phyloP scores from a whole-genome alignment of 192 early-diverging fungal species.

The Podila minutissima region DNA sequence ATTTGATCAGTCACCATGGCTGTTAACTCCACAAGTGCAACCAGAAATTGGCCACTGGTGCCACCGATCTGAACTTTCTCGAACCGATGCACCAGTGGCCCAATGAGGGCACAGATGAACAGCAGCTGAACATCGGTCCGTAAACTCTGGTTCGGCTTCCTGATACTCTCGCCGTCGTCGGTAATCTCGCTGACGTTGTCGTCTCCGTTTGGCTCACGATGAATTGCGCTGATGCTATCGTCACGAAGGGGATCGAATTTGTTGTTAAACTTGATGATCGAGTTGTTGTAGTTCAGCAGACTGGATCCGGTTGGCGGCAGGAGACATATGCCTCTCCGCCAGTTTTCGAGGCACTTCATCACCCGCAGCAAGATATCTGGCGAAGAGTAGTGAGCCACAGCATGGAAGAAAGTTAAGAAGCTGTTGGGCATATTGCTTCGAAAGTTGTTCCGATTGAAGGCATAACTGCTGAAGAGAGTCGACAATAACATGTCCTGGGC shows the following conservation, averaged over 20 bases:
- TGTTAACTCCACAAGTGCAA: slow-evolving; percentile 57
- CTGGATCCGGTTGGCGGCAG: slow-evolving; percentile 18
- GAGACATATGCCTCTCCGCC: slow-evolving; percentile 26
- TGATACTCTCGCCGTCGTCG: slow-evolving; percentile 9
- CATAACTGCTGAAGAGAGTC: slow-evolving; percentile 65
- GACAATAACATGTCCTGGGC: slow-evolving; percentile 60
- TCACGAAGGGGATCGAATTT: slow-evolving; percentile 7
- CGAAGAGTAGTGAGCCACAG: slow-evolving; percentile 78
- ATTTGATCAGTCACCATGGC: slow-evolving; percentile 53
- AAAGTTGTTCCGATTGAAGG: slow-evolving; percentile 70
- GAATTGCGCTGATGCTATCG: slow-evolving; percentile 14
- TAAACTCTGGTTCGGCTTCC: slow-evolving; percentile 45
- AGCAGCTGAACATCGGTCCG: slow-evolving; percentile 75
- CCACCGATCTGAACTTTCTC: slow-evolving; percentile 63
- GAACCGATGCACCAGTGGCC: slow-evolving; percentile 77
- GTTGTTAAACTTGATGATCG: slow-evolving; percentile 13
- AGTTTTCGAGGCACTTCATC: slow-evolving; percentile 54
- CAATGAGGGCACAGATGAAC: slow-evolving; percentile 75
- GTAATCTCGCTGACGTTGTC: neutral
- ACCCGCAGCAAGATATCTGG: slow-evolving; percentile 67
- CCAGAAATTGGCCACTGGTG: slow-evolving; percentile 51
- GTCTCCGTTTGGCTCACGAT: neutral
- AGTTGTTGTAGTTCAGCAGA: slow-evolving; percentile 21
- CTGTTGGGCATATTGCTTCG: slow-evolving; percentile 76
- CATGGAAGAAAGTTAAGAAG: slow-evolving; percentile 77